Base-by-base conservation (phyloP, 805 yeast genomes). In the Zygotorulaspora chibaensis region DNA sequence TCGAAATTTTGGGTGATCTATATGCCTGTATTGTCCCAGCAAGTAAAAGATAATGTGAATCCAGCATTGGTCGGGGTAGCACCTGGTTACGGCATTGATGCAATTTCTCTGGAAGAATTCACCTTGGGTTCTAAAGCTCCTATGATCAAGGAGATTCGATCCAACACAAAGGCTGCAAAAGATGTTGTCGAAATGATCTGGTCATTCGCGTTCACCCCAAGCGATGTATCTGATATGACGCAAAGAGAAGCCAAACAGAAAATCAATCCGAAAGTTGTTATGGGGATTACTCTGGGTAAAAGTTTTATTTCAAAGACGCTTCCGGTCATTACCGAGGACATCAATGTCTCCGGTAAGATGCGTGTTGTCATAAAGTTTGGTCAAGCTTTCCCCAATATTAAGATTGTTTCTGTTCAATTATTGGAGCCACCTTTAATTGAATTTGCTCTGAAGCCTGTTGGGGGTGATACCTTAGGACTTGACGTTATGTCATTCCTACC, bases 401-500 rank as follows among this genome's bases (percentile, higher is more conserved):
- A 80, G 50, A 65, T 78, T 55, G 87, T 86, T 8, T 80, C 87
- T 15, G 70, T 85, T 45, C 84, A 81, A 51, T 78, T 86, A 57
- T 69, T 86, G 58, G 91, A 85, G 62, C 84, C 91, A 15, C 93
- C 93, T 31, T 72, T 75, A 26, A 83, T 86, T 59, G 90, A 83
- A 60, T 86, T 84, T 62, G 83, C 81, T 16, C 76, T 86, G 71
- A 86, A 86, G 62, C 95, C 95, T 8, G 84, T 86, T 43, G 93
- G 93, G 63, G 93, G 95, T 68, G 91, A 86, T 62, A 82, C 90
- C n/a, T 74, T 86, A 49, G 95, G 95, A 50, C 60, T 86, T 36
- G 95, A 86, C 68, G 77, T 86, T 55, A 86, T 86, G 95, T 81
- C 90, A 2, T 74, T 85, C 55, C 75, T 86, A 52, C 95, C 95